Evolutionary conservation across 352 stramenopile genomes (phyloP).

Genomic region (Phytopythium litorale): DNA sequence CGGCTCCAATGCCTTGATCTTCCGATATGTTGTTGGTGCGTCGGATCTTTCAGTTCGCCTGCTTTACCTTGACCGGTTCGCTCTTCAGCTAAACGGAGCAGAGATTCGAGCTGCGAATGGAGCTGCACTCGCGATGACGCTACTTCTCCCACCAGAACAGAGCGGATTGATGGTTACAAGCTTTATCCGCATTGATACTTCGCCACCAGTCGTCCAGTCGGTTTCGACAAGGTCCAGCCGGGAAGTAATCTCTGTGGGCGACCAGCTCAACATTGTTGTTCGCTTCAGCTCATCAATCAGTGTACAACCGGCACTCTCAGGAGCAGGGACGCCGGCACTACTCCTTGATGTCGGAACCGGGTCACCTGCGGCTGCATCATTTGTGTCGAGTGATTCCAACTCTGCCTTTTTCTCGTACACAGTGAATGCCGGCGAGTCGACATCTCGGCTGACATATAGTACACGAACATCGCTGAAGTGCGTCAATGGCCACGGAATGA

Average conservation of each 20-base stretch:
- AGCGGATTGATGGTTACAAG: constrained; percentile 17
- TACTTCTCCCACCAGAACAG: constrained; percentile 24
- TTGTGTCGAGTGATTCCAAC: constrained; percentile 35
- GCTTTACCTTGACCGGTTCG: constrained; percentile 35
- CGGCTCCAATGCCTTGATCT: constrained; percentile 32
- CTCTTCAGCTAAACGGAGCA: constrained; percentile 41
- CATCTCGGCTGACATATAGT: constrained; percentile 32
- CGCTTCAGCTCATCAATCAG: constrained; percentile 35
- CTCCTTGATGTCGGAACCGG: constrained; percentile 37
- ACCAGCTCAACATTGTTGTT: constrained; percentile 35
- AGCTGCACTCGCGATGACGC: constrained; percentile 23
- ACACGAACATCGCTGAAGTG: constrained; percentile 41
- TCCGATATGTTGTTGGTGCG: constrained; percentile 49
- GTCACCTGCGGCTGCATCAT: constrained; percentile 13
- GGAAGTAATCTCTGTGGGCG: constrained; percentile 46
- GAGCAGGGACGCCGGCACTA: constrained; percentile 28
- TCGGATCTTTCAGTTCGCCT: constrained; percentile 27
- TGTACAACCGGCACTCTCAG: constrained; percentile 10
- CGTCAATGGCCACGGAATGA: constrained; percentile 36
- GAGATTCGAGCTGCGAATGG: constrained; percentile 20
- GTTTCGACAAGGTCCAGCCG: constrained; percentile 39
- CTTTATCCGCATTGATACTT: constrained; percentile 32
- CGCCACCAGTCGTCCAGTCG: constrained; percentile 23
- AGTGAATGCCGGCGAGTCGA: constrained; percentile 37
- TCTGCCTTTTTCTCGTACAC: constrained; percentile 53